Evolutionary conservation across 2,329 filamentous ascomycete species (phyloP), one percentile per base, ranked within the genome.

Genomic region (Hymenoscyphus albidus): DNA sequence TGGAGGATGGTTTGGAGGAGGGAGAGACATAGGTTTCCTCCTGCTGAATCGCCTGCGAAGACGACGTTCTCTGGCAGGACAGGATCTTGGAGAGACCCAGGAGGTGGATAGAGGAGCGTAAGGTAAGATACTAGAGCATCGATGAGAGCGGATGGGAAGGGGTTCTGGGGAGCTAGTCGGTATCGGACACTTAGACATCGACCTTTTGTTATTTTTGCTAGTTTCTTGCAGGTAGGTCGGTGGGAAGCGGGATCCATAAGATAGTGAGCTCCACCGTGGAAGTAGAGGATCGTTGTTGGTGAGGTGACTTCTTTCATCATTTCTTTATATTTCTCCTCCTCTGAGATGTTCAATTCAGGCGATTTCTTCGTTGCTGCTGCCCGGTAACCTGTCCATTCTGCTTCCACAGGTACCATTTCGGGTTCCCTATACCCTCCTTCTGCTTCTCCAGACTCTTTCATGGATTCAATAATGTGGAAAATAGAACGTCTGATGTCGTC

Each of bases 231-330:
- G 0, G 82, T 77, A 0, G 79, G 74, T 2, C 91, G 84, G 72
- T 92, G 88, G 0, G 86, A 87, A 1, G 82, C 77, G 16, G 91
- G 90, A 70, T 93, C 91, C 71, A 89, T 82, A 35, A 92, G 81
- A 69, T 82, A 92, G 77, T 89, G 90, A 3, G 87, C 90, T 62
- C 91, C 91, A 67, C 90, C 90, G 75, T 93, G 90, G 70, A 93
- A 84, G 75, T 91, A 93, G 22, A 93, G 78, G 0, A 92, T 76
- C 0, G 89, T 92, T 0, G 83, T 82, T 2, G 84, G 82, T 59
- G 79, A 82, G n/a, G 76, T 84, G 64, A 84, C 84, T 73, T 93
- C 90, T 64, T 82, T 82, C 84, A 91, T 88, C 77, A 94, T 77
- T 63, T 82, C 81, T 58, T 77, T 77, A 72, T 89, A 94, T 73